These are phyloP conservation scores for Lodderomyces elongisporus DNA, from an alignment of 1,139 yeast genomes.

Conservation along the genomic window DNA sequence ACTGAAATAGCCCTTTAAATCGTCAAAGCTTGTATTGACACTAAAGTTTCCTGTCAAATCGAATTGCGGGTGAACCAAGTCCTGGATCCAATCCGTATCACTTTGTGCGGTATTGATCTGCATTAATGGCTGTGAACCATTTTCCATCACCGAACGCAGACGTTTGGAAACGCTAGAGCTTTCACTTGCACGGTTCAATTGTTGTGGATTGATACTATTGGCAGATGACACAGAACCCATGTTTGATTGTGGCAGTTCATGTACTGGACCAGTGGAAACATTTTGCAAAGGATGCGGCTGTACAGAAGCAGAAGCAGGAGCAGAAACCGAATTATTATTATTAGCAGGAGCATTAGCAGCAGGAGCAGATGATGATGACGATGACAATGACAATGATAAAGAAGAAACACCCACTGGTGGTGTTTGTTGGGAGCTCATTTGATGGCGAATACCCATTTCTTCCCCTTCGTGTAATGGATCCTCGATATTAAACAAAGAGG, in stretches of 20 bases:
- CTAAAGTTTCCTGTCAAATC: constrained; percentile 23
- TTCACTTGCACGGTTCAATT: constrained; percentile 3
- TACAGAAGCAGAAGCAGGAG: neutral
- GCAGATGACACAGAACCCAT: constrained; percentile 7
- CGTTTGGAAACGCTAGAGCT: constrained; percentile 1
- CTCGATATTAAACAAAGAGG: neutral
- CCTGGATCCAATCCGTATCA: constrained; percentile 61
- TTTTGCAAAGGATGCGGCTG: neutral
- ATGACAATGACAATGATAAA: too few species aligned
- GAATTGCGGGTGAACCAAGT: constrained; percentile 60
- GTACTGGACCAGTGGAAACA: neutral
- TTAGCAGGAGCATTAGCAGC: neutral
- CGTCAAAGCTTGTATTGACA: constrained; percentile 9
- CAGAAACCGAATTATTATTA: too few species aligned
- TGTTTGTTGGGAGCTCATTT: neutral
- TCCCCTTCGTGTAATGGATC: constrained; percentile 3
- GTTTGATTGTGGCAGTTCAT: constrained; percentile 7
- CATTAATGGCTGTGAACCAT: constrained; percentile 7
- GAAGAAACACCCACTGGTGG: too few species aligned
- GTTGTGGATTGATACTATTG: constrained; percentile 7
- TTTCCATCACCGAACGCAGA: constrained; percentile 7
- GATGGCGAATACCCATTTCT: neutral
- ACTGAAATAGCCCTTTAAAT: constrained; percentile 11
- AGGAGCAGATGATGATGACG: neutral
- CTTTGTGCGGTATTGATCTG: constrained; percentile 11